phyloP scores from a whole-genome alignment of 352 stramenopile genomes.

The Phytophthora fragariae region DNA sequence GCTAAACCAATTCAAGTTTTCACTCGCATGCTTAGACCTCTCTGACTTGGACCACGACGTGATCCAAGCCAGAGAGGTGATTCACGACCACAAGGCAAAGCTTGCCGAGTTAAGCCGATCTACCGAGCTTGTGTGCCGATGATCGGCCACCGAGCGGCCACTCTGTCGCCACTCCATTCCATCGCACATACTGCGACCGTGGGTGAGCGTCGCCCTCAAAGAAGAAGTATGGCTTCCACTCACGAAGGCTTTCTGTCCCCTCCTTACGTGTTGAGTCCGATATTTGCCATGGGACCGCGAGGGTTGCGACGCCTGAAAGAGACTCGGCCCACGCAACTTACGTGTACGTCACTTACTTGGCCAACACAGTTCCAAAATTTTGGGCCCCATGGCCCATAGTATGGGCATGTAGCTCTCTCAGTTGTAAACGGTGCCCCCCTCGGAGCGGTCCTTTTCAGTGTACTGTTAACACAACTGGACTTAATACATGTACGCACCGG shows the following conservation, averaged over 20 bases:
- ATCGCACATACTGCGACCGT: not conserved
- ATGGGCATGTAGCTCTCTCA: no score
- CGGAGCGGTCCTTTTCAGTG: no score
- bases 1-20: no score
- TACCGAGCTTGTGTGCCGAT: not conserved
- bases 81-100: no score
- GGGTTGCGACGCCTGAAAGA: not conserved
- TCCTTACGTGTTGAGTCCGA: not conserved
- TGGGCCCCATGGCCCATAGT: no score
- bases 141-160: not conserved
- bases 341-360: not conserved
- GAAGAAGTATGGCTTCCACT: not conserved
- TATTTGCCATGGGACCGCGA: not conserved
- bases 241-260: not conserved
- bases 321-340: no score
- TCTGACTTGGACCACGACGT: no score
- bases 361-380: not conserved
- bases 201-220: not conserved
- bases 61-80: no score
- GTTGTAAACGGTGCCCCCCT: no score
- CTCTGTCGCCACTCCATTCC: conserved; percentile 1
- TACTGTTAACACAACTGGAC: no score
- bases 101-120: no score
- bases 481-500: not conserved
- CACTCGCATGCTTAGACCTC: no score